Conservation (phyloP, 129 eudicot species). For the Deinandra increscens region DNA sequence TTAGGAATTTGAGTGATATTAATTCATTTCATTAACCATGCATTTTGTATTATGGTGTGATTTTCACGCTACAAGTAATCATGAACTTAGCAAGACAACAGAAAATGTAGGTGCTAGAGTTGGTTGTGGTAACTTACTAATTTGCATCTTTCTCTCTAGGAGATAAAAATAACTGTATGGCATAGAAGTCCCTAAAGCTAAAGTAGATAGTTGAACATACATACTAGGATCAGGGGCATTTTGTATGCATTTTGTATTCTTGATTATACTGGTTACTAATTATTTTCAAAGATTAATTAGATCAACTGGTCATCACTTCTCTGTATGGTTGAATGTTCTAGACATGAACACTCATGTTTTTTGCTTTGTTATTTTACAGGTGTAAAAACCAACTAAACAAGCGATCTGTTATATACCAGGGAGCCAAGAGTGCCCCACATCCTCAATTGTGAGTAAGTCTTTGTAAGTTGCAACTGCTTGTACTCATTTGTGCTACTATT, state of each 20-base stretch:
- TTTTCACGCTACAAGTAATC: constrained; percentile 61
- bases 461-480: too few relatives aligned
- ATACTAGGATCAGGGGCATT: neutral
- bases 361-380: constrained; percentile 48
- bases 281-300: neutral
- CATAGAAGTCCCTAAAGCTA: too few relatives aligned
- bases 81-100: constrained; percentile 93
- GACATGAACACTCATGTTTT: constrained; percentile 3
- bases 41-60: constrained; percentile 4
- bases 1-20: neutral
- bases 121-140: constrained; percentile 83
- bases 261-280: neutral
- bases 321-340: neutral
- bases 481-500: too few relatives aligned
- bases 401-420: too few relatives aligned
- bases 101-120: constrained; percentile 99
- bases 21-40: neutral
- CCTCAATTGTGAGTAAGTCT: too few relatives aligned
- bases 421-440: too few relatives aligned
- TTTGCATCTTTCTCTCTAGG: constrained; percentile 16
- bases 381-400: too few relatives aligned
- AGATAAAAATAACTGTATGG: too few relatives aligned
- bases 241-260: neutral
- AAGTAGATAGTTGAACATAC: neutral
- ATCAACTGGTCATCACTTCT: neutral